phyloP scores from a whole-genome alignment of 2,329 filamentous ascomycete species.

The Xylariales sp. region DNA sequence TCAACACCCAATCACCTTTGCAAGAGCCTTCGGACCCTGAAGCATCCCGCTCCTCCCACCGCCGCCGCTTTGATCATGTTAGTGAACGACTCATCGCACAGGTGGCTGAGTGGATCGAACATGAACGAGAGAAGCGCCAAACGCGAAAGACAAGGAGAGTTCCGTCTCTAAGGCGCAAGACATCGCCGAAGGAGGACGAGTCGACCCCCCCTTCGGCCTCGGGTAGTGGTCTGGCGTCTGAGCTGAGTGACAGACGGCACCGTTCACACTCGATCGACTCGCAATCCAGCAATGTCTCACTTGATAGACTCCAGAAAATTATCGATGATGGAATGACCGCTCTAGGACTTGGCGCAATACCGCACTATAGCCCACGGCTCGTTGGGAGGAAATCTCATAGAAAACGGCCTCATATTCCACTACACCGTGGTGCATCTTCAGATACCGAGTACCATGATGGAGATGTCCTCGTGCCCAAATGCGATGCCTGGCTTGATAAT shows the following conservation, averaged over 20 bases:
- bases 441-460: slow-evolving; percentile 82
- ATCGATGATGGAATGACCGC: slow-evolving; percentile 61
- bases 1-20: slow-evolving; percentile 18
- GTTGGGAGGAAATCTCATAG: slow-evolving; percentile 37
- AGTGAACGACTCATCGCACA: slow-evolving; percentile 64
- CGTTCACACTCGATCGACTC: slow-evolving; percentile 57
- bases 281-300: slow-evolving; percentile 65
- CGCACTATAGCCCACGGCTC: slow-evolving; percentile 37
- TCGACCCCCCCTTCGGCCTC: slow-evolving; percentile 6
- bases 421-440: slow-evolving; percentile 57
- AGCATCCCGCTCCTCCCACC: slow-evolving; percentile 26
- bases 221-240: too few species aligned
- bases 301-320: slow-evolving; percentile 79
- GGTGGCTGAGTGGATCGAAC: slow-evolving; percentile 77
- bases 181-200: slow-evolving; percentile 22
- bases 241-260: too few species aligned
- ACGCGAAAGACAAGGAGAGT: slow-evolving; percentile 46
- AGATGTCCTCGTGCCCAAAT: slow-evolving; percentile 78
- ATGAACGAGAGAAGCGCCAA: slow-evolving; percentile 67
- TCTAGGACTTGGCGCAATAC: slow-evolving; percentile 43
- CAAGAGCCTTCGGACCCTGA: slow-evolving; percentile 19
- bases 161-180: slow-evolving; percentile 34
- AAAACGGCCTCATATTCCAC: slow-evolving; percentile 25
- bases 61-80: slow-evolving; percentile 27
- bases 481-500: slow-evolving; percentile 83